Evolutionary conservation across 345 rosid species (phyloP), one percentile per base, ranked within the genome.

Genomic region (Boechera retrofracta): DNA sequence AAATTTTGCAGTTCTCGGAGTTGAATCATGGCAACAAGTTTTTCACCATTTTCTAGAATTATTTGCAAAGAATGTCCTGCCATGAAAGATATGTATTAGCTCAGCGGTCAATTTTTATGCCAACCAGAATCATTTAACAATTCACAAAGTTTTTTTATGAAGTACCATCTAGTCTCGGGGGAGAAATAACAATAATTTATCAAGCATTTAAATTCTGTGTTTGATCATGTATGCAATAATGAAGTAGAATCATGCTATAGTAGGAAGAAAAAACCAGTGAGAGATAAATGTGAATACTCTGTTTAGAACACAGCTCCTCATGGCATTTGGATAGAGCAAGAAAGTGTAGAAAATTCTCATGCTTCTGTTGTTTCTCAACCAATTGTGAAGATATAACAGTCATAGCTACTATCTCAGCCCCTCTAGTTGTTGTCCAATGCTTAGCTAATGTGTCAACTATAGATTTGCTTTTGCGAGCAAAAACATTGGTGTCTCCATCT

Each of bases 391-490:
- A 89, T 36, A 92, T 74, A 58, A 88, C 88, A 54, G 89, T 79
- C 90, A 86, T 82, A 42, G 96, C 82, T 77, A 92, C 85, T 69
- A 95, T 88, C 83, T 95, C 99, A 84, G 91, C 94, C 64, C 98
- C 99, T 82, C 98, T 91, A 67, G 94, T 92, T 61, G 97, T 92
- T 63, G 98, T 89, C 99, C 98, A 95, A 76, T 95, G 99, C 83
- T 95, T 95, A 76, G 98, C 95, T 75, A 95, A 87, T 74, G 96
- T 90, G 85, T 92, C 96, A 58, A 89, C 91, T 44, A 95, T 90
- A 5, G 90, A 88, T 84, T 87, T 92, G 79, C 99, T 95, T 64
- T 79, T 85, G 75, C 93, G 85, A 38, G 89, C 86, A 80, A 95
- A 91, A 74, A 89, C 88, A 82, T 83, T 95, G 51, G 90, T 82